A percentile compares a stretch with the other conserved stretches of the same genome.
phyloP scores from a whole-genome alignment of 2,329 filamentous ascomycete genomes.

The Fusarium tuaranense region DNA sequence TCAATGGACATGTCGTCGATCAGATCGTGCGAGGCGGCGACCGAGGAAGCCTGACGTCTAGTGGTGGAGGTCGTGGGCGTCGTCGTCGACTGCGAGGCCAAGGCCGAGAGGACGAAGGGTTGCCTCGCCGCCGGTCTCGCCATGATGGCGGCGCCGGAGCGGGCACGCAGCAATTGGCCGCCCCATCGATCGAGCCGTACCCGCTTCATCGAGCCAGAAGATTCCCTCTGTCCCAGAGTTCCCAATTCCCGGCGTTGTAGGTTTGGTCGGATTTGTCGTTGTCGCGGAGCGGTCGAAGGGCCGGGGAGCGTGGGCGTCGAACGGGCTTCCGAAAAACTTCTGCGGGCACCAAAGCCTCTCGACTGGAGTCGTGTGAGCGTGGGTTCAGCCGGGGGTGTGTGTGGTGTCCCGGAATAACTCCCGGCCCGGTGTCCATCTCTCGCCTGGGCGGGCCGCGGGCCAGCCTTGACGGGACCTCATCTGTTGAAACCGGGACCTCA shows the following conservation, averaged over 20 bases:
- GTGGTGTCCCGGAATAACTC: constrained; percentile 35
- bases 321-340: constrained; percentile 49
- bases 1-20: constrained; percentile 33
- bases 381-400: constrained; percentile 19
- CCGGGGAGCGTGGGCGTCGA: constrained; percentile 21
- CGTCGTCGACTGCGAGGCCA: constrained; percentile 19
- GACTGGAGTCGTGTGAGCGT: constrained; percentile 50
- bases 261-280: constrained; percentile 4
- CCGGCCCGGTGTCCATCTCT: constrained; percentile 39
- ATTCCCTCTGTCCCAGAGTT: constrained; percentile 31
- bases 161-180: constrained; percentile 53
- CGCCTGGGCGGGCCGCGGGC: constrained; percentile 3
- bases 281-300: constrained; percentile 29
- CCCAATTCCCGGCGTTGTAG: constrained; percentile 24
- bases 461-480: constrained; percentile 31
- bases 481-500: constrained; percentile 25
- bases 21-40: constrained; percentile 39
- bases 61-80: constrained; percentile 16
- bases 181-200: constrained; percentile 56
- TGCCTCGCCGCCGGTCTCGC: constrained; percentile 37
- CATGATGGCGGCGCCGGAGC: constrained; percentile 41
- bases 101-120: constrained; percentile 43
- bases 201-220: constrained; percentile 54
- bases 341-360: constrained; percentile 40
- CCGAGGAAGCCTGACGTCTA: constrained; percentile 49